Conservation (phyloP, 129 eudicot genomes). For the Helichrysum umbraculigerum region DNA sequence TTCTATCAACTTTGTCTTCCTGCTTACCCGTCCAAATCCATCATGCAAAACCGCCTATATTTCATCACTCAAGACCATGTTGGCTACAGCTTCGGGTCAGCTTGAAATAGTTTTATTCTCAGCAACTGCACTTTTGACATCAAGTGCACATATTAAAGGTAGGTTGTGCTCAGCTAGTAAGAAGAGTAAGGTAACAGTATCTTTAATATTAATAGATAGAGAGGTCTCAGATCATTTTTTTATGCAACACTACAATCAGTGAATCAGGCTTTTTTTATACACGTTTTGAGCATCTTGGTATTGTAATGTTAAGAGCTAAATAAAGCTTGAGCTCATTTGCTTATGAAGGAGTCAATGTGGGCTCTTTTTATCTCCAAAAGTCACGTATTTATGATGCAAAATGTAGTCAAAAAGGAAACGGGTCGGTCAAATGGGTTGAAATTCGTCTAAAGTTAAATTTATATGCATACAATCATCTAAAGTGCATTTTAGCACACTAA, state of each 20-base stretch:
- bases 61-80: too few species aligned
- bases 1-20: conserved; percentile 66
- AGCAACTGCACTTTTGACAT: neutral
- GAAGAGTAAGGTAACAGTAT: neutral
- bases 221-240: neutral
- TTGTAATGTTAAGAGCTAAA: neutral
- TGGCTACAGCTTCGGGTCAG: conserved; percentile 80
- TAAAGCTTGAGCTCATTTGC: neutral
- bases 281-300: neutral
- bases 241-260: neutral
- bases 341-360: too few species aligned
- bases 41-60: conserved; percentile 57
- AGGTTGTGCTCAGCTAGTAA: too few species aligned
- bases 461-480: too few species aligned
- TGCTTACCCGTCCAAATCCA: conserved; percentile 51
- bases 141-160: too few species aligned
- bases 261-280: neutral
- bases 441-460: too few species aligned
- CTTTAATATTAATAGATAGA: neutral
- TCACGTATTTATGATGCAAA: too few species aligned
- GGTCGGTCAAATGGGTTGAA: too few species aligned
- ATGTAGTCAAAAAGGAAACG: too few species aligned
- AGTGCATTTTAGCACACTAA: too few species aligned
- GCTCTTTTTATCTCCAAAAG: too few species aligned
- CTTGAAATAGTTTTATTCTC: conserved; percentile 24